Evolutionary conservation across 306 rosid genomes (phyloP).

Genomic region (Acacia confusa): DNA sequence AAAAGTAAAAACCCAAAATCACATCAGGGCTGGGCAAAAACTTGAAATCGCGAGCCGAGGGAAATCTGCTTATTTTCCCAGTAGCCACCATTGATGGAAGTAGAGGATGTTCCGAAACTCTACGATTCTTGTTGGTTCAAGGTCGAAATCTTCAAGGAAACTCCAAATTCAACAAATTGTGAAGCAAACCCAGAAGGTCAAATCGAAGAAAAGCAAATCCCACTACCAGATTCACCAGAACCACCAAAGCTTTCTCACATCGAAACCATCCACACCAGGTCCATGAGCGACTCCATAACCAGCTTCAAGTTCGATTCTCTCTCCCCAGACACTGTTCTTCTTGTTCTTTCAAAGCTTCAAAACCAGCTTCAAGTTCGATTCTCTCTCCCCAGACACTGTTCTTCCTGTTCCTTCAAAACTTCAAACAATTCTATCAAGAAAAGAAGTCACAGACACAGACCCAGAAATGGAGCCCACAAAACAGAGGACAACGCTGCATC

Average conservation of each 20-base stretch:
- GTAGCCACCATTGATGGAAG: conserved; percentile 63
- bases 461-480: conserved; percentile 24
- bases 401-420: too few species aligned
- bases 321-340: too few species aligned
- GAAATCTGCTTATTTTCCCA: background rate
- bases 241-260: conserved; percentile 38
- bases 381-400: too few species aligned
- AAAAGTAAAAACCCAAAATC: too few species aligned
- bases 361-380: too few species aligned
- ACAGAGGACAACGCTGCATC: background rate
- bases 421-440: too few species aligned
- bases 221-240: conserved; percentile 4
- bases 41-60: too few species aligned
- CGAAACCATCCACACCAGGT: conserved; percentile 36
- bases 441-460: too few species aligned
- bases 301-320: too few species aligned
- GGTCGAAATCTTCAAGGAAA: conserved; percentile 37
- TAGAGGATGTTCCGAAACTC: conserved; percentile 42
- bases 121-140: conserved; percentile 68
- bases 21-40: too few species aligned
- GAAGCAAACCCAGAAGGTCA: conserved; percentile 27
- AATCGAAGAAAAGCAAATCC: background rate
- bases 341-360: too few species aligned
- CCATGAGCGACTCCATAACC: too few species aligned
- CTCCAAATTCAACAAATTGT: conserved; percentile 17